These are phyloP conservation scores for Phytophthora megakarya DNA, from an alignment of 352 stramenopile genomes.

Conservation along the genomic window DNA sequence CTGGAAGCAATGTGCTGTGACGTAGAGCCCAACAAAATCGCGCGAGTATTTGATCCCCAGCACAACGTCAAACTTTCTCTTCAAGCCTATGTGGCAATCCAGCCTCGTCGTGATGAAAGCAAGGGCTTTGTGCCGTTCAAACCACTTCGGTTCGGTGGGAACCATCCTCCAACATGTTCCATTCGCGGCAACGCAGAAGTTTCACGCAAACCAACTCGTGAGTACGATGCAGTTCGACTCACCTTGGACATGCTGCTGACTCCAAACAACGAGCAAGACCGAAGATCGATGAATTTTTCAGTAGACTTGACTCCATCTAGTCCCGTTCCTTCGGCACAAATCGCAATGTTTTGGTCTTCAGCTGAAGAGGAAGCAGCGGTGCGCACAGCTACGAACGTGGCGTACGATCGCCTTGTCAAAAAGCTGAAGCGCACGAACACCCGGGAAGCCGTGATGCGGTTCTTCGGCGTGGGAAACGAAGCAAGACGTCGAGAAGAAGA, in stretches of 20 bases:
- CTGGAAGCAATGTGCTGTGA: conserved; percentile 82
- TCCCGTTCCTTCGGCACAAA: not conserved
- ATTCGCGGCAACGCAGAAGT: conserved; percentile 17
- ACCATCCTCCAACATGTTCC: conserved; percentile 26
- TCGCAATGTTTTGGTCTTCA: conserved; percentile 31
- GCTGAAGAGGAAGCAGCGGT: conserved; percentile 30
- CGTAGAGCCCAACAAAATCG: conserved; percentile 34
- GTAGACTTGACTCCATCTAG: not conserved
- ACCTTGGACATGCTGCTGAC: not conserved
- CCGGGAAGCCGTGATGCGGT: conserved; percentile 14
- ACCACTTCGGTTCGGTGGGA: conserved; percentile 32
- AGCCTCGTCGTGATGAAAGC: conserved; percentile 26
- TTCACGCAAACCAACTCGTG: conserved; percentile 6
- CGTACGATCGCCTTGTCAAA: conserved; percentile 35
- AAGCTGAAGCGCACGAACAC: conserved; percentile 18
- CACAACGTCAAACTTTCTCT: conserved; percentile 41
- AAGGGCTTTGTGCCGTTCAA: conserved; percentile 37
- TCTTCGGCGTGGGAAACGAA: conserved; percentile 24
- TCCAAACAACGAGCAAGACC: not conserved
- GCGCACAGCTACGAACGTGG: conserved; percentile 22
- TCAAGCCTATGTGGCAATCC: conserved; percentile 31
- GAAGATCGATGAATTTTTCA: conserved; percentile 4
- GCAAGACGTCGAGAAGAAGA: conserved; percentile 24
- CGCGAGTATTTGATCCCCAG: conserved; percentile 38
- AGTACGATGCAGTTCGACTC: conserved; percentile 3